Evolutionary conservation across 441 rosid genomes (phyloP), one percentile per base, ranked within the genome.

Genomic region (Rhodomyrtus psidioides): DNA sequence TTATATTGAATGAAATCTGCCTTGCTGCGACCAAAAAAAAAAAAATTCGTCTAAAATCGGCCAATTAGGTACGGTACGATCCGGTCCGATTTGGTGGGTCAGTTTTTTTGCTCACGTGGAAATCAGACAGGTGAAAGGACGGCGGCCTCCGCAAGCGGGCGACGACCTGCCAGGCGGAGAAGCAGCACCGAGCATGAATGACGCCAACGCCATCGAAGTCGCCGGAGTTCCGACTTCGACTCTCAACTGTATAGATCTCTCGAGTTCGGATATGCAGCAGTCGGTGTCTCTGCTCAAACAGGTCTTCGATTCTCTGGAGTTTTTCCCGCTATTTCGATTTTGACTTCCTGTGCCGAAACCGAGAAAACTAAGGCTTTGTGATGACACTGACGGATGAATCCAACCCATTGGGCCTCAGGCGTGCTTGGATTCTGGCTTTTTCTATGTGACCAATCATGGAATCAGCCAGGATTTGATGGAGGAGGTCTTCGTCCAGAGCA

Each of bases 401-500:
- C 70, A 14, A 59, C 14, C 34, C 10, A 16, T 49, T 59, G 6
- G 70, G 70, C 39, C 65, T 60, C 70, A 59, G 70, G 39, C 23
- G 39, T 60, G 70, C 70, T 59, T 27, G 70, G 39, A 59, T 59
- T 84, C 92, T 88, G 99, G 98, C 65, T 96, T 95, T 86, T 96
- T 96, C 92, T 96, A 96, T 88, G 94, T 96, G 81, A 88, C 91
- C 30, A 96, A 96, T 87, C 98, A 96, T 85, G 98, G 99, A 53
- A 91, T 97, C 44, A 92, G 93, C 89, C 85, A 88, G 83, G 94
- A 94, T 82, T 94, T 95, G 70, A 93, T 92, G 96, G 92, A 90
- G 9, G 92, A 94, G 91, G 97, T 94, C 44, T 97, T 97, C 84
- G 88, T 82, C 28, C 94, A 91, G 87, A 95, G 98, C 91, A 92